A percentile compares a stretch with the other conserved stretches of the same genome.
Evolutionary conservation across 164 flowering plant genomes (phyloP).

Genomic region (Vitis vinifera): ASM3070453v1 NC_081818.1:24191501-24192000

Average conservation of each 20-base stretch:
- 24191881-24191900: neutral
- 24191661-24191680: neutral
- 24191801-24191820: conserved; percentile 42
- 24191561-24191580: no score
- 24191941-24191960: conserved; percentile 35
- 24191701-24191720: neutral
- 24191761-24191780: conserved; percentile 30
- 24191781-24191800: conserved; percentile 32
- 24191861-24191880: neutral
- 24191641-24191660: conserved; percentile 43
- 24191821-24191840: conserved; percentile 25
- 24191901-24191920: neutral
- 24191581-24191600: conserved; percentile 38
- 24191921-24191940: conserved; percentile 45
- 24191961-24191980: conserved; percentile 51
- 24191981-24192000: conserved; percentile 35
- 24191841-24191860: neutral
- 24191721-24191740: neutral
- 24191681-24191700: neutral
- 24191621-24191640: conserved; percentile 36
- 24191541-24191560: no score
- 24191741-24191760: conserved; percentile 37
- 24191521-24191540: no score
- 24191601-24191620: conserved; percentile 40
- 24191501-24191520: no score